A percentile compares a stretch with the other conserved stretches of the same genome.
phyloP scores from a whole-genome alignment of 2,329 filamentous ascomycete genomes.

The Monosporascus sp. region DNA sequence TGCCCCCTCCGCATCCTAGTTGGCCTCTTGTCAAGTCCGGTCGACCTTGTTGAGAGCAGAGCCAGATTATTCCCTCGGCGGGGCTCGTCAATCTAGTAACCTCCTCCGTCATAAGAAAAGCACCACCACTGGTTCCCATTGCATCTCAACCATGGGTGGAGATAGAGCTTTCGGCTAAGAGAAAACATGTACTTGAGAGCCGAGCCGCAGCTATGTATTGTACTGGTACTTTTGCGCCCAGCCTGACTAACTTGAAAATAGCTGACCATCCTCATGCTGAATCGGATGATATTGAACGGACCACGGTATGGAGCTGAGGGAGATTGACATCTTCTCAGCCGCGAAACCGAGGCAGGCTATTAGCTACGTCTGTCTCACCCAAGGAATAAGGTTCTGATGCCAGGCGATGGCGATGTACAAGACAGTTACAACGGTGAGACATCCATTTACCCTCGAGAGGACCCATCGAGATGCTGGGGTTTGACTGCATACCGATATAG shows the following conservation, averaged over 20 bases:
- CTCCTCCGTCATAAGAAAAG: neutral
- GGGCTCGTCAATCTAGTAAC: too few relatives aligned
- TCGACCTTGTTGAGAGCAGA: neutral
- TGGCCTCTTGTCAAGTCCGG: too few relatives aligned
- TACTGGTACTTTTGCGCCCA: neutral
- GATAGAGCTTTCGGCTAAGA: neutral
- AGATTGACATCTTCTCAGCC: too few relatives aligned
- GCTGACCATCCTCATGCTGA: too few relatives aligned
- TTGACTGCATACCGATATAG: slow-evolving; percentile 20
- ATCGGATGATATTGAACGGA: too few relatives aligned
- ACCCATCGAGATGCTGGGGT: slow-evolving; percentile 12
- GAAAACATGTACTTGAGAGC: neutral
- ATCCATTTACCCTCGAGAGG: slow-evolving; percentile 12
- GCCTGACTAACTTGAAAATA: too few relatives aligned
- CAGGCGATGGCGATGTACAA: neutral
- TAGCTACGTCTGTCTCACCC: too few relatives aligned
- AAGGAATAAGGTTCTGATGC: neutral
- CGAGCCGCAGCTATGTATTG: neutral
- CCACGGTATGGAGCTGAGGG: too few relatives aligned
- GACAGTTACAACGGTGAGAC: neutral
- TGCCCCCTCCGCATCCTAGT: neutral
- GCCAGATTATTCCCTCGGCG: neutral
- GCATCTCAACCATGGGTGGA: neutral
- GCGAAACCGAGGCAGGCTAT: too few relatives aligned
- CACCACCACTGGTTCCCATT: neutral